Conservation (phyloP, 140 eudicot genomes). For the Cichorium intybus region DNA sequence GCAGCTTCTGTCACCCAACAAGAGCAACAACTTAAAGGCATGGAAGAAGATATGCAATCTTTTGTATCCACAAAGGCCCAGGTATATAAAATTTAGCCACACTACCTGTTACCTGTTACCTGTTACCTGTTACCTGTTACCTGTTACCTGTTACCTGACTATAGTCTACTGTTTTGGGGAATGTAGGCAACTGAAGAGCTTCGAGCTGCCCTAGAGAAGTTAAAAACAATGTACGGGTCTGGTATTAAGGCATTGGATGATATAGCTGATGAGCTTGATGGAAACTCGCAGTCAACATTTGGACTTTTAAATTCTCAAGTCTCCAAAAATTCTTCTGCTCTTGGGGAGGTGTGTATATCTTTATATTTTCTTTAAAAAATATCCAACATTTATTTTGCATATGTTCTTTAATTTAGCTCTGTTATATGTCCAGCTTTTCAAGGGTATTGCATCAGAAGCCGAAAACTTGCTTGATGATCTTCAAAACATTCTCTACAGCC, state of each 20-base stretch:
- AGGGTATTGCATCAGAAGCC: slow-evolving; percentile 78
- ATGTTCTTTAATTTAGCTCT: neutral
- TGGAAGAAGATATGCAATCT: slow-evolving; percentile 97
- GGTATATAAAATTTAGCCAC: slow-evolving; percentile 65
- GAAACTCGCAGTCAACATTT: slow-evolving; percentile 70
- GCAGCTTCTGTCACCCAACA: slow-evolving; percentile 87
- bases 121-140: too few species aligned
- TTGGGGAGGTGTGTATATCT: slow-evolving; percentile 59
- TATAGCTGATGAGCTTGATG: slow-evolving; percentile 81
- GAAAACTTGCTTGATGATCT: slow-evolving; percentile 66
- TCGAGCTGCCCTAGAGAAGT: slow-evolving; percentile 51
- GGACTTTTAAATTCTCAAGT: slow-evolving; percentile 76
- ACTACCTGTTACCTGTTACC: too few species aligned
- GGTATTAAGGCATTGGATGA: slow-evolving; percentile 78
- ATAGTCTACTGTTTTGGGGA: slow-evolving; percentile 33
- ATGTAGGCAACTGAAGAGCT: slow-evolving; percentile 87
- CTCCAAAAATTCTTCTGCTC: slow-evolving; percentile 77
- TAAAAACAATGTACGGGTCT: slow-evolving; percentile 77
- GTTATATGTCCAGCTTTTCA: slow-evolving; percentile 56
- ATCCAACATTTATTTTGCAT: neutral
- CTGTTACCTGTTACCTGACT: too few species aligned
- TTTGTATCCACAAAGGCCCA: slow-evolving; percentile 85
- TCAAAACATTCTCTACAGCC: slow-evolving; percentile 57
- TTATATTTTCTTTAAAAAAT: neutral
- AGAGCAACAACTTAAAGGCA: slow-evolving; percentile 78